Conservation (phyloP, 1,139 yeast genomes). For the Diutina ranongensis region DNA sequence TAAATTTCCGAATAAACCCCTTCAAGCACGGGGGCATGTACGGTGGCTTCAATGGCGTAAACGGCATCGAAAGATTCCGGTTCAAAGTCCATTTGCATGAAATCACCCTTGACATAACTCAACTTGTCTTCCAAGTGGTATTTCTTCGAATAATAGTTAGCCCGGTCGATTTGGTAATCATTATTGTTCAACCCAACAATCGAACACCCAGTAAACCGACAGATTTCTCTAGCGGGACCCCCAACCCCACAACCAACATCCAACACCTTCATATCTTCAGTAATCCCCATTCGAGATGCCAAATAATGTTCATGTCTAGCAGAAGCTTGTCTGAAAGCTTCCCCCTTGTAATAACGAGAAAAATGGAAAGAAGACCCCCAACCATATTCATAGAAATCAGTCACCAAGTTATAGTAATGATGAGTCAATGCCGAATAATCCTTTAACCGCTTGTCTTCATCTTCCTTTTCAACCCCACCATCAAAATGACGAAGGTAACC, state of each 20-base stretch:
- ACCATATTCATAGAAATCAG: constrained; percentile 94
- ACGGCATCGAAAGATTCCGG: constrained; percentile 89
- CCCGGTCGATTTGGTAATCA: constrained; percentile 94
- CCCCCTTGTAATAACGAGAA: constrained; percentile 87
- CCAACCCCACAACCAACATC: constrained; percentile 99
- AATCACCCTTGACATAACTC: constrained; percentile 90
- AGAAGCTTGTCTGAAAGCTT: constrained; percentile 85
- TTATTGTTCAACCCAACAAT: constrained; percentile 91
- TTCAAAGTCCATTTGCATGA: constrained; percentile 97
- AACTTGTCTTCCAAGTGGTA: constrained; percentile 61
- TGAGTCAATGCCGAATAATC: constrained; percentile 88
- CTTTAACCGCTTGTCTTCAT: constrained; percentile 62
- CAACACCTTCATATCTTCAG: constrained; percentile 74
- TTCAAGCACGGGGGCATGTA: constrained; percentile 93
- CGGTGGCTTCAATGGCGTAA: constrained; percentile 97
- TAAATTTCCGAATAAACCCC: constrained; percentile 94
- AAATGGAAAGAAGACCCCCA: constrained; percentile 99
- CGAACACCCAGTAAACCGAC: constrained; percentile 79
- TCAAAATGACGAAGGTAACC: constrained; percentile 98
- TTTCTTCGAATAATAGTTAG: constrained; percentile 65
- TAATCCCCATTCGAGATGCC: constrained; percentile 75
- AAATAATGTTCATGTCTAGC: constrained; percentile 97
- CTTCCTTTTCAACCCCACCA: constrained; percentile 67
- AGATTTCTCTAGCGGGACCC: constrained; percentile 96
- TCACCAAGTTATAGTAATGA: constrained; percentile 92